Evolutionary conservation across 2,329 filamentous ascomycete species (phyloP), one percentile per base, ranked within the genome.

Genomic region (Hypoxylon sp.): DNA sequence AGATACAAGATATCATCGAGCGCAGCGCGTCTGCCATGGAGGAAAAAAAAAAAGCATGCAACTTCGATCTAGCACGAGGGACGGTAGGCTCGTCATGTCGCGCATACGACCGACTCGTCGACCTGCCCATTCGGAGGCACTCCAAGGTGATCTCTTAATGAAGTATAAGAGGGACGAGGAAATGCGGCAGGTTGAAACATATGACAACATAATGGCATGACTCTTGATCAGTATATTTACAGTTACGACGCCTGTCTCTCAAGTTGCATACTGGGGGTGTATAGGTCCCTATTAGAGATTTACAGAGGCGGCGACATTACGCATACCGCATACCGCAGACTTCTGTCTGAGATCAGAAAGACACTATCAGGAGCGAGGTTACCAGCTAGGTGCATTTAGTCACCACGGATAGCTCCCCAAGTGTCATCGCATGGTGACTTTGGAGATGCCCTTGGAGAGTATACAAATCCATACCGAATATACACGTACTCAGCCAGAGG

Each of bases 41-140:
- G 46, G 48, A 54, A 53, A 42, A 47, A 29, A 43, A 37, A 42
- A 51, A 54, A 53, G 56, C 49, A 45, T 29, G 18, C 48, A 35
- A 20, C 45, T 27, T 43, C 26, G 35, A 51, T 55, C 26, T 42
- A 46, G 33, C 55, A 55, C 46, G 40, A 49, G 27, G 41, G 43
- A 37, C 51, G 31, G 50, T 43, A 29, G 42, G 46, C 58, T 55
- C 46, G 41, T 55, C 43, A 48, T 33, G 23, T 49, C 29, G 49
- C 46, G 26, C 41, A 38, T 38, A 52, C 31, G 27, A 15, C 47
- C 13, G 35, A 29, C 24, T 42, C 33, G n/a, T 49, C 53, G 49
- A 58, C 60, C 60, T 63, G 53, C 60, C 57, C 60, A 60, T 63
- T 63, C 47, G 45, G 60, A 60, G 41, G 40, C 21, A 24, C 35